Evolutionary conservation across 805 yeast species (phyloP).

Genomic region (Teunomyces panamensis): DNA sequence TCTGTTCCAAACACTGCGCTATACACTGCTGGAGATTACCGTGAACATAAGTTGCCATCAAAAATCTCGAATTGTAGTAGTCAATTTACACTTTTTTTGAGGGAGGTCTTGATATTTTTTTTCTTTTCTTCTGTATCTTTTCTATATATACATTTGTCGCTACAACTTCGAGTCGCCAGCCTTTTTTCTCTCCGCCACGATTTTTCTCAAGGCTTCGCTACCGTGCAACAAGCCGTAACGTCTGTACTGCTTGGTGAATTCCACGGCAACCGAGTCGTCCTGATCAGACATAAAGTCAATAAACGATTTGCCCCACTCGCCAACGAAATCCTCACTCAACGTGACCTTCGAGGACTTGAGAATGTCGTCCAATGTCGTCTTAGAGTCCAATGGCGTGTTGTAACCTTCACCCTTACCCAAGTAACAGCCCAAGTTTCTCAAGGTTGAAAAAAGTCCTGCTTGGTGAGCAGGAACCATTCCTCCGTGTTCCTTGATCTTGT

Average conservation of each 20-base stretch:
- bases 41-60: background rate
- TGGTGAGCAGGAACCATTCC: constrained; percentile 75
- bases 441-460: constrained; percentile 61
- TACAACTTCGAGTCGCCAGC: constrained; percentile 7
- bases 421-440: constrained; percentile 57
- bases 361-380: constrained; percentile 35
- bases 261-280: constrained; percentile 37
- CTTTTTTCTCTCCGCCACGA: constrained; percentile 39
- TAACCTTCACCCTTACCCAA: constrained; percentile 85
- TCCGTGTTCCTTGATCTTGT: constrained; percentile 63
- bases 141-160: background rate
- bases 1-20: background rate
- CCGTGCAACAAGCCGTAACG: constrained; percentile 59
- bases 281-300: constrained; percentile 37
- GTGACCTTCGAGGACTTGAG: constrained; percentile 40
- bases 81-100: background rate
- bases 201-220: constrained; percentile 36
- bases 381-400: constrained; percentile 50
- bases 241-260: constrained; percentile 60
- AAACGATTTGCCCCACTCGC: constrained; percentile 48
- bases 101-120: background rate
- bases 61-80: background rate
- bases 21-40: background rate
- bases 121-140: background rate
- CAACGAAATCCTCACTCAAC: constrained; percentile 55